Base-by-base conservation (phyloP, 768 basidiomycete species). In the Lentinula sp. region DNA sequence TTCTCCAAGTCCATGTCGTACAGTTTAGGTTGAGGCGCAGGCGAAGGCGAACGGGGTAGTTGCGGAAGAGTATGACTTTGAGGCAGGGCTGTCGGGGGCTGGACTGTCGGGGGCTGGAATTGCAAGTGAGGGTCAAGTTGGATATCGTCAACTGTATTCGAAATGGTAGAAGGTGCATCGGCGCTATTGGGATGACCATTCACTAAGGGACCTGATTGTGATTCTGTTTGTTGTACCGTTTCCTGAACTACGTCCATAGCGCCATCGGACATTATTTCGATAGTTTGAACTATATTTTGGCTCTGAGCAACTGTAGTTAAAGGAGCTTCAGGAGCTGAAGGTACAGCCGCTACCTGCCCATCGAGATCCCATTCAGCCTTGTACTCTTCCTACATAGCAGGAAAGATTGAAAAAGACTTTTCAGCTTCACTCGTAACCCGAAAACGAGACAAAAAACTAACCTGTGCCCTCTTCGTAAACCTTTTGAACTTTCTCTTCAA, bases 1-100 rank as follows among this genome's bases (percentile, higher is more conserved):
- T 83, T 85, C 67, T 98, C 97, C 40, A 98, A 78, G 70, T 98
- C 95, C 80, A 98, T 88, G 68, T 95, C 86, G 69, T 84, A 91
- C 16, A 95, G 75, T 7, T 76, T 77, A 8, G 84, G 84, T 15
- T 68, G 28, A 28, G 28, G 28, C 28, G 28, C 28, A 28, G 28
- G 28, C 28, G 28, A 28, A 28, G 28, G 28, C 0, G 28, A 28
- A 28, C 28, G 28, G 28, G 28, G 28, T 0, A 28, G 28, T 28
- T 28, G 28, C 28, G 28, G 28, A 28, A 28, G 28, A 28, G 28
- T 28, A 28, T 28, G 28, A 28, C 0, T 28, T 28, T 28, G 28
- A 28, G 28, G 28, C 28, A 28, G 28, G 28, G 28, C 28, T 28
- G 28, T 28, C 28, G 28, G 28, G 28, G 28, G 28, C 28, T 0